A percentile compares a stretch with the other conserved stretches of the same genome.
phyloP scores from a whole-genome alignment of 129 eudicot genomes.

The Glebionis coronaria region DNA sequence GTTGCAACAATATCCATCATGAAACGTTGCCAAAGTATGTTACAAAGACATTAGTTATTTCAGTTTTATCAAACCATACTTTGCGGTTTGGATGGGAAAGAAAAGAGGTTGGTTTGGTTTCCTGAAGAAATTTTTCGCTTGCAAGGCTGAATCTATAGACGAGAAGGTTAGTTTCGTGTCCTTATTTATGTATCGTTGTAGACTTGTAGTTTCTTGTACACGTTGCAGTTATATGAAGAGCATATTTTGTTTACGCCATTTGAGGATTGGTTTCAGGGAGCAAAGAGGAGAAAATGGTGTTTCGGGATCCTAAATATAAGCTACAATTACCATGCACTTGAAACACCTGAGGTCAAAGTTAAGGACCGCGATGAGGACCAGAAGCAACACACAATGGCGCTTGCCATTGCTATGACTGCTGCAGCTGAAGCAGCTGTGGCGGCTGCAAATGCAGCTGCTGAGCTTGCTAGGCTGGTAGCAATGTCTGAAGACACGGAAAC shows the following conservation, averaged over 20 bases:
- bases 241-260: not conserved
- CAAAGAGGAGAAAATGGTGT: conserved; percentile 54
- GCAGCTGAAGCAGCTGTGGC: conserved; percentile 94
- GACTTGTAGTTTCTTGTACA: not conserved
- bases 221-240: not conserved
- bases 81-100: conserved; percentile 51
- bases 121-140: conserved; percentile 52
- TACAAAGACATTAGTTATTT: conserved; percentile 9
- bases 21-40: conserved; percentile 17
- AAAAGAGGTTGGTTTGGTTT: conserved; percentile 52
- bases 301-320: conserved; percentile 44
- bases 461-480: conserved; percentile 67
- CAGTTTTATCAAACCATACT: not conserved
- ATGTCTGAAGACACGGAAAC: conserved; percentile 27
- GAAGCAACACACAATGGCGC: conserved; percentile 59
- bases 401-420: conserved; percentile 69
- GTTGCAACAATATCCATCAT: not conserved
- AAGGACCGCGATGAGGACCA: conserved; percentile 51
- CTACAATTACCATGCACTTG: conserved; percentile 41
- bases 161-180: conserved; percentile 37
- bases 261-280: conserved; percentile 32
- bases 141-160: conserved; percentile 45
- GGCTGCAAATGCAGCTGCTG: conserved; percentile 90
- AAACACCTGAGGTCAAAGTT: conserved; percentile 34
- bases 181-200: not conserved